Base-by-base conservation (phyloP, 768 basidiomycete species). In the Crucibulum laeve region DNA sequence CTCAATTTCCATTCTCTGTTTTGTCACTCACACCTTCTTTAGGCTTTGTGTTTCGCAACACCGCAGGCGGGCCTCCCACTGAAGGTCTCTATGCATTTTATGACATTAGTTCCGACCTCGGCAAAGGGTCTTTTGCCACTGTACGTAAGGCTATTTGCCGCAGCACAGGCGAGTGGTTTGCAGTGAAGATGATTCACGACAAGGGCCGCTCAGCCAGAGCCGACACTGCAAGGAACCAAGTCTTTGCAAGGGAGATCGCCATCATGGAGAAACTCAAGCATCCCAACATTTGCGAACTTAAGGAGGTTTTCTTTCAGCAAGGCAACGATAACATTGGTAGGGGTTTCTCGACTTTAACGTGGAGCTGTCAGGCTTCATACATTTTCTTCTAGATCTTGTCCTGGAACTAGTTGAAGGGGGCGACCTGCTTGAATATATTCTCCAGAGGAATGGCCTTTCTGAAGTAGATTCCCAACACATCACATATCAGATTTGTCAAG, bases 41-140 rank as follows among this genome's bases (percentile, higher is more conserved):
- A 89, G 86, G 84, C 10, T 88, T 80, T 56, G 77, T 90, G 40
- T 90, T 80, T 56, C 79, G 86, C 7, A 79, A 84, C 50, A 69
- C 74, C 8, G 81, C 82, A 4, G 65, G 58, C 22, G 72, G 76
- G 0, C 63, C 67, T 11, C 68, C 76, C 0, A 63, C 62, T 17
- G 69, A 68, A 3, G 83, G 82, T 3, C 61, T 90, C 7, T 78
- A 83, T 55, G 75, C 75, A 1, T 65, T 69, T 43, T 90, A 90
- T 58, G 86, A 88, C 49, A 55, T 88, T 28, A 69, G 72, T 24
- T 60, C 68, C 40, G 84, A 88, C 60, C 77, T 97, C 3, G 95
- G 95, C 42, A 85, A 84, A 53, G 95, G 95, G 6, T 83, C 90
- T 2, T 98, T 96, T 58, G 95, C 92, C 3, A 85, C 84, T 7